These are phyloP conservation scores for Haematococcus sp. DNA, from an alignment of 139 green algal genomes.

Conservation along the genomic window DNA sequence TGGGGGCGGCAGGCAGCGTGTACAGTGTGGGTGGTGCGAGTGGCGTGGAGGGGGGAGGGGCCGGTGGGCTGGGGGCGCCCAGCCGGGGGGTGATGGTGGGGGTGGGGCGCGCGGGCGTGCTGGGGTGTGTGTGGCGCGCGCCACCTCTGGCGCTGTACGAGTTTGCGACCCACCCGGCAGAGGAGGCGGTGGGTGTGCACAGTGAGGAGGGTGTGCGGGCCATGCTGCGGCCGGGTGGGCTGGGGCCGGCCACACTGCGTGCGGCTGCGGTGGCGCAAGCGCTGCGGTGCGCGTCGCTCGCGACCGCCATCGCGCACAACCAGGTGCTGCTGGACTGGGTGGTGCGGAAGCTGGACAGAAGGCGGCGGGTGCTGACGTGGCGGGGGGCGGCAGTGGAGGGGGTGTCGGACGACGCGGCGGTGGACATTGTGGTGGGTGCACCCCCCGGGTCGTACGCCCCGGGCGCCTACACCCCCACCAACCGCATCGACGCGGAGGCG, in stretches of 20 bases:
- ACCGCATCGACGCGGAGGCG: not conserved
- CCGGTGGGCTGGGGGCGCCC: no score
- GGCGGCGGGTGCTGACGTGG: slow-evolving; percentile 35
- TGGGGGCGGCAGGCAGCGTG: no score
- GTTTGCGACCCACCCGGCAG: slow-evolving; percentile 36
- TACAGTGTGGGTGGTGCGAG: not conserved
- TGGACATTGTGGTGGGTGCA: slow-evolving; percentile 28
- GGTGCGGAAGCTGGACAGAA: slow-evolving; percentile 37
- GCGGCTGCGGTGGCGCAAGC: slow-evolving; percentile 21
- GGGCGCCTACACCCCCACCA: slow-evolving; percentile 1
- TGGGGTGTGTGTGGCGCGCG: slow-evolving; percentile 43
- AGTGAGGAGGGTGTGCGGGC: slow-evolving; percentile 17
- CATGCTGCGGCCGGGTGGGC: slow-evolving; percentile 16
- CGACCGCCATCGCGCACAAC: slow-evolving; percentile 15
- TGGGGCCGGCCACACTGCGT: slow-evolving; percentile 5
- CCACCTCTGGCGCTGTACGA: slow-evolving; percentile 38
- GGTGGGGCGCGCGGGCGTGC: slow-evolving; percentile 23
- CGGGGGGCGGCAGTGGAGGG: slow-evolving; percentile 35
- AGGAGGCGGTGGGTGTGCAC: slow-evolving; percentile 22
- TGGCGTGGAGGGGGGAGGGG: not conserved
- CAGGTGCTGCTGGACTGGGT: slow-evolving; percentile 45
- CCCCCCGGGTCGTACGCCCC: slow-evolving; percentile 31
- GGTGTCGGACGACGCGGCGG: slow-evolving; percentile 1
- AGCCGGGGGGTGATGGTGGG: slow-evolving; percentile 26
- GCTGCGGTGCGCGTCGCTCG: not conserved